These are phyloP conservation scores for Zostera marina DNA, from an alignment of 116 monocot species.

Conservation along the genomic window DNA sequence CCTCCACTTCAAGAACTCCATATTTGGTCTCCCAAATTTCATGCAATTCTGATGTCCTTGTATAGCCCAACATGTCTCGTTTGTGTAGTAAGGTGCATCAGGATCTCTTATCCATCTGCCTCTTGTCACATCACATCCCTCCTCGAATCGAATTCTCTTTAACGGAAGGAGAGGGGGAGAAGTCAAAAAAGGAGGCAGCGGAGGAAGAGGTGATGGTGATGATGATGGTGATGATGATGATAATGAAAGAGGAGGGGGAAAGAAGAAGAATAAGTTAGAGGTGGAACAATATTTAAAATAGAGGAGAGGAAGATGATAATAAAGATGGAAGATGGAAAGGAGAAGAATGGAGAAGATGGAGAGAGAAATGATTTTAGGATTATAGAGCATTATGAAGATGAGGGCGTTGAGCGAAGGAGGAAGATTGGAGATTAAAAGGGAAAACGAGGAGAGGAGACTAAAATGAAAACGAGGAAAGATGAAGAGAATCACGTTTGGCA, in stretches of 20 bases:
- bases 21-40: slow-evolving; percentile 18
- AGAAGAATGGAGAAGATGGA: not conserved
- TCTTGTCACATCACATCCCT: slow-evolving; percentile 7
- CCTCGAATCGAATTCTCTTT: not conserved
- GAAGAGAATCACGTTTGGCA: too few relatives aligned
- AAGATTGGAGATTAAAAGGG: not conserved
- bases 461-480: not conserved
- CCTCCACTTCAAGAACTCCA: slow-evolving; percentile 32
- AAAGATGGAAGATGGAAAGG: slow-evolving; percentile 7
- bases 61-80: slow-evolving; percentile 21
- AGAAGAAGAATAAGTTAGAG: not conserved
- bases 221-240: not conserved
- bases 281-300: not conserved
- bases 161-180: not conserved
- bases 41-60: slow-evolving; percentile 22
- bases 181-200: not conserved
- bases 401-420: not conserved
- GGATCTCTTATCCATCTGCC: slow-evolving; percentile 17
- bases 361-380: not conserved
- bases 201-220: not conserved
- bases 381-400: not conserved
- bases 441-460: not conserved
- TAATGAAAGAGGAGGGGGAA: not conserved
- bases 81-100: slow-evolving; percentile 21
- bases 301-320: not conserved